Evolutionary conservation across 2,329 filamentous ascomycete species (phyloP).

Genomic region (Hirsutella rhossiliensis): DNA sequence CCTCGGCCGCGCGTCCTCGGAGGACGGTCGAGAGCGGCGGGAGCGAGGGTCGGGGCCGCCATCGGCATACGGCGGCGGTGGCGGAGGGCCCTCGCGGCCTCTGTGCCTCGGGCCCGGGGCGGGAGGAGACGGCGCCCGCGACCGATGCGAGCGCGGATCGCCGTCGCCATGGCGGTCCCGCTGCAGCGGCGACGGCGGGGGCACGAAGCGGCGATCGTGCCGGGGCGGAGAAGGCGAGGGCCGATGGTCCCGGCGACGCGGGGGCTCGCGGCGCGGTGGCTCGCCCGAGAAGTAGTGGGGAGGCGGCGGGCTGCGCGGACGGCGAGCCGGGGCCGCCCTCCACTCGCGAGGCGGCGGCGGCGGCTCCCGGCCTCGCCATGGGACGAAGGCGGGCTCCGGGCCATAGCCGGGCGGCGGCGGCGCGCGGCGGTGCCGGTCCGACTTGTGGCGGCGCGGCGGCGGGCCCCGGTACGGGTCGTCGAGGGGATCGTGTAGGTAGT

Average conservation of each 20-base stretch:
- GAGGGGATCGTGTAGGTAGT: slow-evolving; percentile 9
- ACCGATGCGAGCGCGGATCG: slow-evolving; percentile 8
- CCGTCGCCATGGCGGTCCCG: slow-evolving; percentile 4
- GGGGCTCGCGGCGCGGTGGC: slow-evolving; percentile 2
- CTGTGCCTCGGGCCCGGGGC: slow-evolving; percentile 6
- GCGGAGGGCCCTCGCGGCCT: slow-evolving; percentile 5
- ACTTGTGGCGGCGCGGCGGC: slow-evolving; percentile 11
- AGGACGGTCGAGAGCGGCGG: neutral
- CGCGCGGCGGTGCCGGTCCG: slow-evolving; percentile 9
- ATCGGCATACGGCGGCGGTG: neutral
- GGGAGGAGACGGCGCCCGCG: slow-evolving; percentile 7
- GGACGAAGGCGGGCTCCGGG: slow-evolving; percentile 4
- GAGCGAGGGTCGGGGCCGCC: neutral
- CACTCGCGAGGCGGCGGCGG: slow-evolving; percentile 1
- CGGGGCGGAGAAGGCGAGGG: neutral
- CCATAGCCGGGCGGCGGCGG: slow-evolving; percentile 6
- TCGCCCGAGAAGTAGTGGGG: slow-evolving; percentile 2
- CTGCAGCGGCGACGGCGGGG: neutral
- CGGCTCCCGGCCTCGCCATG: slow-evolving; percentile 4
- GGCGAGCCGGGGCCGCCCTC: slow-evolving; percentile 1
- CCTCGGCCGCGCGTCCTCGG: neutral
- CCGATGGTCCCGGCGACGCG: neutral
- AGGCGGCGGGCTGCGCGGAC: slow-evolving; percentile 6
- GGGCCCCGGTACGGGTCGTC: neutral
- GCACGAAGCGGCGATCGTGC: neutral